These are phyloP conservation scores for Ceratobasidium sp. DNA, from an alignment of 1,284 basidiomycete genomes.

Conservation along the genomic window DNA sequence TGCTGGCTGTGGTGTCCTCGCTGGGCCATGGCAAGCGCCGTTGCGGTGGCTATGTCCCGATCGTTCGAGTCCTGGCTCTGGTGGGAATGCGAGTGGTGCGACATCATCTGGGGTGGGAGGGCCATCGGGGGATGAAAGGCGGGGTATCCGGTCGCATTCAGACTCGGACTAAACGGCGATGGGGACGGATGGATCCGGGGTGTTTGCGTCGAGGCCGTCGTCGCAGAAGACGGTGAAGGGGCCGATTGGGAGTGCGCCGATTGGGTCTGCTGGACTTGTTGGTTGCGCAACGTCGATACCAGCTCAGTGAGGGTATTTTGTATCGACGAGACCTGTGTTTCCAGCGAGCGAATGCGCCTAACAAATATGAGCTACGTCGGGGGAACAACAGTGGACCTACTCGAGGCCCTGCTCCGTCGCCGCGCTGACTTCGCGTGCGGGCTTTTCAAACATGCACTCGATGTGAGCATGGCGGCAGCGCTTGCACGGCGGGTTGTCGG, in stretches of 20 bases:
- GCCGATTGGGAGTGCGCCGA: slow-evolving; percentile 8
- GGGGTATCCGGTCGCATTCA: slow-evolving; percentile 38
- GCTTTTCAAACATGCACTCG: slow-evolving; percentile 89
- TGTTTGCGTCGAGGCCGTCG: slow-evolving; percentile 24
- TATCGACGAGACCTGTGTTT: slow-evolving; percentile 79
- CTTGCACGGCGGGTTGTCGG: slow-evolving; percentile 89
- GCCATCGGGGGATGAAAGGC: slow-evolving; percentile 17
- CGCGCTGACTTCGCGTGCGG: slow-evolving; percentile 78
- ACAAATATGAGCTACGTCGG: background rate
- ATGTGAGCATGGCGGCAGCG: slow-evolving; percentile 84
- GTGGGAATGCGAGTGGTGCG: slow-evolving; percentile 11
- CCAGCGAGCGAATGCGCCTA: slow-evolving; percentile 86
- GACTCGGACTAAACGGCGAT: slow-evolving; percentile 60
- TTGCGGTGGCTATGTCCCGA: slow-evolving; percentile 30
- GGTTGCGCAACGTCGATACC: slow-evolving; percentile 63
- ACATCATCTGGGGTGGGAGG: slow-evolving; percentile 18
- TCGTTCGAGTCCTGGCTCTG: slow-evolving; percentile 17
- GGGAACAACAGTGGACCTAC: slow-evolving; percentile 57
- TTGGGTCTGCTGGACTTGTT: slow-evolving; percentile 51
- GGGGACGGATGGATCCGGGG: slow-evolving; percentile 48
- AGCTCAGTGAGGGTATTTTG: slow-evolving; percentile 80
- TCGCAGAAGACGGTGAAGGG: slow-evolving; percentile 26
- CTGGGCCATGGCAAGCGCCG: slow-evolving; percentile 34
- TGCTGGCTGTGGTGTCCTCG: slow-evolving; percentile 9
- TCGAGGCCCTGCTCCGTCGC: slow-evolving; percentile 87